These are phyloP conservation scores for Colletotrichum tanaceti DNA, from an alignment of 2,329 filamentous ascomycete genomes.

Conservation along the genomic window DNA sequence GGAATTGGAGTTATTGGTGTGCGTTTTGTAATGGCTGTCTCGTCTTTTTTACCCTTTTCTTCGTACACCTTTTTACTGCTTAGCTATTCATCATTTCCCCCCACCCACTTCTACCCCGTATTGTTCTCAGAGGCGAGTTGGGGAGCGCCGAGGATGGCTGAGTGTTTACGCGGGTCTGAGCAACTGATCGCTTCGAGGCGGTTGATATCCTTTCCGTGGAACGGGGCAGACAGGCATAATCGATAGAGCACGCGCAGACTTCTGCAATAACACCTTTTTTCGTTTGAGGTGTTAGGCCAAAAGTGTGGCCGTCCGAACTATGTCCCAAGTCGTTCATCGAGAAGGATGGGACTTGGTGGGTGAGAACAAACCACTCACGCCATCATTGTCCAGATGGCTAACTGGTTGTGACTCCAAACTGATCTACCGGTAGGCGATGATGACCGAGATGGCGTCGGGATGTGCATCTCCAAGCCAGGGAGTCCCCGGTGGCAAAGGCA, in stretches of 20 bases:
- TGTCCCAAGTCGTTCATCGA: constrained; percentile 12
- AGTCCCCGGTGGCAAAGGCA: constrained; percentile 34
- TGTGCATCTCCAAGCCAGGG: constrained; percentile 20
- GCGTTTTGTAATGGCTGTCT: constrained; percentile 30
- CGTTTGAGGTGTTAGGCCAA: neutral
- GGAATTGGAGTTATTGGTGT: constrained; percentile 32
- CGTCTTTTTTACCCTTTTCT: constrained; percentile 7
- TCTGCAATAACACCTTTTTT: constrained; percentile 16
- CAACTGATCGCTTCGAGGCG: constrained; percentile 5
- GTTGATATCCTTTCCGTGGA: neutral
- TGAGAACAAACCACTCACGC: neutral
- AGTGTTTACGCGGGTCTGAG: neutral
- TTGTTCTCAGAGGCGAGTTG: constrained; percentile 14
- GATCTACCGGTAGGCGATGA: constrained; percentile 4
- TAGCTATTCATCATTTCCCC: constrained; percentile 17
- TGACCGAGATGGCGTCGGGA: constrained; percentile 24
- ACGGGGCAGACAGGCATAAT: constrained; percentile 8
- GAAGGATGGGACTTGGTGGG: neutral
- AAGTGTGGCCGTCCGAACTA: constrained; percentile 23
- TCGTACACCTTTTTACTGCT: constrained; percentile 21
- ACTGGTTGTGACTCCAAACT: no score
- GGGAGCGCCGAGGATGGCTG: neutral
- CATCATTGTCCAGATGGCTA: no score
- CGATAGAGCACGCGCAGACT: constrained; percentile 31
- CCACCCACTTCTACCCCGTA: constrained; percentile 17